Evolutionary conservation across 2,329 filamentous ascomycete genomes (phyloP), one percentile per base, ranked within the genome.

Genomic region (Colletotrichum shisoi): DNA sequence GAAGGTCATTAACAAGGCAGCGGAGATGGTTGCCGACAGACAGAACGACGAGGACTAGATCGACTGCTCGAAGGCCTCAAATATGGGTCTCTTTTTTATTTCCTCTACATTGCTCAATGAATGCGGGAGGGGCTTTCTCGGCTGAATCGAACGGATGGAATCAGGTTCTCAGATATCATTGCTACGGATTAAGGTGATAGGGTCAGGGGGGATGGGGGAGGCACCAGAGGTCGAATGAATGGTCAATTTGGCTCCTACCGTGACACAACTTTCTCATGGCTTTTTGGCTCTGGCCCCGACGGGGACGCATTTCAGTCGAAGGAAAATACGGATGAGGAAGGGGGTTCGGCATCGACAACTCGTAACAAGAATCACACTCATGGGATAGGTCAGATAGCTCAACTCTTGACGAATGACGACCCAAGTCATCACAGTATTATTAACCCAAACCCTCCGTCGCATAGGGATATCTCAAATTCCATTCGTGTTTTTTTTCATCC

Each of bases 11-110:
- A 85, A 84, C 70, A 82, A 74, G 31, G 76, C 79, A 31, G 83
- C 81, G 69, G 82, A 84, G 67, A 79, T 82, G 75, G 81, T 85
- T 3, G 81, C 81, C 3, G 83, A 85, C 67, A 84, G 84, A 73
- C 79, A 84, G 44, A 80, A 82, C 12, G 83, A 85, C 58, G 83
- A 85, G 72, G 83, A 85, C 68, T 84, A 76, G 71, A n/a, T 40
- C 46, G 3, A 11, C 3, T 31, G 11, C 7, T 44, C 6, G 13
- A 19, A 19, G 12, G 19, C 17, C 24, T 52, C 37, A 7, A 27
- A 21, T 40, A 17, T 4, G 31, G 13, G 19, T 15, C 9, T 34
- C 8, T 34, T 34, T 34, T 34, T n/a, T 40, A 3, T 15, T n/a
- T 39, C n/a, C 15, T 24, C 19, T 8, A 59, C 27, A 48, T 39